phyloP scores from a whole-genome alignment of 352 stramenopile genomes.

The Pythium phragmitis region DNA sequence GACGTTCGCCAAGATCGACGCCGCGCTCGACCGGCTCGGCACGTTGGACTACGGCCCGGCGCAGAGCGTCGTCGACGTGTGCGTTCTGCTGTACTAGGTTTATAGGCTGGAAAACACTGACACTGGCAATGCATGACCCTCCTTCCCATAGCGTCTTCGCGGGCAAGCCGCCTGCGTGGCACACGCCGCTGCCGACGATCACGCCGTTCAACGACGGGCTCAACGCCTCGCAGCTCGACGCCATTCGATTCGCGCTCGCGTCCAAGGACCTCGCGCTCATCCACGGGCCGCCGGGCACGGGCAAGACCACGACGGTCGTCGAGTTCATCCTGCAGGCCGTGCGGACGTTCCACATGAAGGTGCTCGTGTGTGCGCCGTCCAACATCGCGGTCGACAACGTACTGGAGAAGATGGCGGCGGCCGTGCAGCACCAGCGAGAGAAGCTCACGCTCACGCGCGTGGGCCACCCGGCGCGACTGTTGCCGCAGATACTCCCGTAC shows the following conservation, averaged over 20 bases:
- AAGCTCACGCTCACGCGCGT: constrained; percentile 69
- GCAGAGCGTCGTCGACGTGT: constrained; percentile 65
- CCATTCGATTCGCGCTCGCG: constrained; percentile 77
- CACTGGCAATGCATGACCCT: neutral
- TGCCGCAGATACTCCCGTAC: constrained; percentile 89
- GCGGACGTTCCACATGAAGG: constrained; percentile 70
- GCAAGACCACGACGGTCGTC: constrained; percentile 97
- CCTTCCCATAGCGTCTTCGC: constrained; percentile 47
- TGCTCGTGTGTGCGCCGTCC: constrained; percentile 96
- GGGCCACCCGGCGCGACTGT: constrained; percentile 94
- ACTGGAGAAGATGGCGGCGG: constrained; percentile 89
- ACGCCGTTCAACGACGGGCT: constrained; percentile 50
- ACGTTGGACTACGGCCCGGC: constrained; percentile 64
- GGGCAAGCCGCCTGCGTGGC: constrained; percentile 44
- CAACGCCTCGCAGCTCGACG: constrained; percentile 75
- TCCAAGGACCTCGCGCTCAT: constrained; percentile 90
- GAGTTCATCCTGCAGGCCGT: constrained; percentile 96
- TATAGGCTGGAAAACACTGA: neutral
- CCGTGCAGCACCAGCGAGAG: constrained; percentile 19
- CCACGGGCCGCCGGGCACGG: constrained; percentile 92
- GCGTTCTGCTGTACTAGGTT: constrained; percentile 17
- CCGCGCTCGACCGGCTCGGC: constrained; percentile 58
- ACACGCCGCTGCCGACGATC: constrained; percentile 47
- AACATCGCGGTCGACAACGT: constrained; percentile 99
- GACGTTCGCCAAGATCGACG: constrained; percentile 75